Evolutionary conservation across 139 green algal genomes (phyloP), one percentile per base, ranked within the genome.

Genomic region (Volvox africanus): DNA sequence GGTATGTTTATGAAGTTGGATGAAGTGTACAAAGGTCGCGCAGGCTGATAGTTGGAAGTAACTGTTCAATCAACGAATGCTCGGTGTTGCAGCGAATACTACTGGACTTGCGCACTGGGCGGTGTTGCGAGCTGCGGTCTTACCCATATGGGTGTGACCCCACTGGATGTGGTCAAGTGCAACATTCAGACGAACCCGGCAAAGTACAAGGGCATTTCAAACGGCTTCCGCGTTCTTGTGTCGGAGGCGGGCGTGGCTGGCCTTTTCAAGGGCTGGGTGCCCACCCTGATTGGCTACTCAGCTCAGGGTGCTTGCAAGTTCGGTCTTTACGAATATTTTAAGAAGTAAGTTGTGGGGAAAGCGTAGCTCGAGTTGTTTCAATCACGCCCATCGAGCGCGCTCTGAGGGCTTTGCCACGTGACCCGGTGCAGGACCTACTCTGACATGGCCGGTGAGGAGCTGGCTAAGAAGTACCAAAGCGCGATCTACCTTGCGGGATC

Each of bases 91-190:
- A 90, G 86, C 50, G 86, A 90, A 44, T 90, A 90, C 86, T 90
- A 90, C 73, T 90, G 73, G 73, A 90, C 86, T 16, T 90, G 86
- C 50, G 86, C 86, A 1, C 73, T 77, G 18, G 81, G 91, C 35
- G 94, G 95, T 19, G 90, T 96, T 28, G 75, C 95, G 13, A 90
- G 76, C 61, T 97, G 95, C 90, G 95, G 95, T 69, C 88, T 93
- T 0, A 97, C 95, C 22, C 96, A 97, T 82, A 96, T 93, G 71
- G 91, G 79, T 28, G 96, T 99, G n/a, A 99, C 97, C 0, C 97
- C 97, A 2, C 93, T 99, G 90, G 97, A 99, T 81, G 97, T 99
- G 1, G 97, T 99, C 65, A 99, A 99, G 96, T 99, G 97, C 94
- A 99, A 99, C 94, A 98, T 98, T 68, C 93, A 95, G 88, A 90